phyloP scores from a whole-genome alignment of 2,329 filamentous ascomycete genomes.

The Bimuria novae-zelandiae region DNA sequence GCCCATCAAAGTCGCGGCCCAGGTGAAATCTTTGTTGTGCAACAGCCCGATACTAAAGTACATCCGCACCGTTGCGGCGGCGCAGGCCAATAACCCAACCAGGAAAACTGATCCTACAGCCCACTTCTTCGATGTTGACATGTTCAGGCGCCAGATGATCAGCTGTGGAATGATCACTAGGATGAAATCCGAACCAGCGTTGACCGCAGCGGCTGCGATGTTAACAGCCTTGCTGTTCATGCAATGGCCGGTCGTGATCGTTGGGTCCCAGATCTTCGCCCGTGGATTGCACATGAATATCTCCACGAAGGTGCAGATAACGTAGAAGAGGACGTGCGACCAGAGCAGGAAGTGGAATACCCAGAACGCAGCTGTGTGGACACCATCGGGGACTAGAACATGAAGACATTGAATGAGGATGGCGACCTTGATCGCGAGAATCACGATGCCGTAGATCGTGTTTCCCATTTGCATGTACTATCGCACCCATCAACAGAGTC shows the following conservation, averaged over 20 bases:
- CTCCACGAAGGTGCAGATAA: neutral
- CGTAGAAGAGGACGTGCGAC: slow-evolving; percentile 3
- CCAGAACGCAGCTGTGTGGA: slow-evolving; percentile 4
- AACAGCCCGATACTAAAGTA: neutral
- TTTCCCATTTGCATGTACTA: neutral
- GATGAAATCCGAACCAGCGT: neutral
- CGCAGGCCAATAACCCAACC: neutral
- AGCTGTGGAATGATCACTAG: neutral
- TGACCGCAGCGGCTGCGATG: neutral
- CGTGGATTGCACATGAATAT: slow-evolving; percentile 5
- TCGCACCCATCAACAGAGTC: neutral
- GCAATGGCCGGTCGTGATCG: neutral
- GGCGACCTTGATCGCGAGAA: slow-evolving; percentile 9
- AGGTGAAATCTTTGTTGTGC: neutral
- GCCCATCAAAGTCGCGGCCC: neutral
- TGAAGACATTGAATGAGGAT: slow-evolving; percentile 8
- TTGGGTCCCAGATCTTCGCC: slow-evolving; percentile 15
- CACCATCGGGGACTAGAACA: slow-evolving; percentile 9
- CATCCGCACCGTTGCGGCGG: neutral
- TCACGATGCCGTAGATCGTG: neutral
- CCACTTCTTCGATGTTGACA: neutral
- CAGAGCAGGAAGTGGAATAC: slow-evolving; percentile 6
- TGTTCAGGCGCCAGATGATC: neutral
- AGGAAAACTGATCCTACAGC: neutral
- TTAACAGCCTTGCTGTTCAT: neutral